These are phyloP conservation scores for Achlya hypogyna DNA, from an alignment of 352 stramenopile genomes.

Conservation along the genomic window DNA sequence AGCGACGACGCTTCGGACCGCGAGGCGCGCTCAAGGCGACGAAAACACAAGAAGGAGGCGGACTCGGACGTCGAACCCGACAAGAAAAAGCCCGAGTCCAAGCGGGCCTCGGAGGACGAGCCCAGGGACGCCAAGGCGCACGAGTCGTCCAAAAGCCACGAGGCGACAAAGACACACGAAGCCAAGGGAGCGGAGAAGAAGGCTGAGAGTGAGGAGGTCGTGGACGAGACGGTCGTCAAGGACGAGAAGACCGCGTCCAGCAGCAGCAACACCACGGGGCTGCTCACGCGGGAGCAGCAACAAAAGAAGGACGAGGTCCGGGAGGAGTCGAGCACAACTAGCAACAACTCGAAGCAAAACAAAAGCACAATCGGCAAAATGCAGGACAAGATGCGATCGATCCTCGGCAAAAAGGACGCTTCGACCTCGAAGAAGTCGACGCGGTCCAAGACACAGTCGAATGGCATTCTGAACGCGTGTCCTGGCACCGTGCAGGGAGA, in stretches of 20 bases:
- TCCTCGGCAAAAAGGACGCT: constrained; percentile 41
- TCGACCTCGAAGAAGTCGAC: constrained; percentile 42
- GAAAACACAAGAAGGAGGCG: constrained; percentile 15
- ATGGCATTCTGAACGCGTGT: constrained; percentile 74
- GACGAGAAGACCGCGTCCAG: constrained; percentile 46
- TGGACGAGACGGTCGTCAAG: constrained; percentile 24
- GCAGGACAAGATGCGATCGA: constrained; percentile 70
- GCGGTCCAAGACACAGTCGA: constrained; percentile 50
- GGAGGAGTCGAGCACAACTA: constrained; percentile 5
- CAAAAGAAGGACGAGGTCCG: constrained; percentile 15
- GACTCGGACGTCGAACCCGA: neutral
- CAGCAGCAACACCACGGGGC: constrained; percentile 8
- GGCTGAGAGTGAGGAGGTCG: constrained; percentile 28
- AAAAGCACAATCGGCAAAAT: constrained; percentile 48
- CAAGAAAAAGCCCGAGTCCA: constrained; percentile 24
- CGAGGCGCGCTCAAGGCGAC: neutral
- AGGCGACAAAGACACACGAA: too few relatives aligned
- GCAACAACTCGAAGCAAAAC: neutral
- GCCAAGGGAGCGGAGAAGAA: too few relatives aligned
- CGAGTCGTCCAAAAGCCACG: constrained; percentile 18
- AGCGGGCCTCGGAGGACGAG: constrained; percentile 17
- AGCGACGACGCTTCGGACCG: constrained; percentile 23
- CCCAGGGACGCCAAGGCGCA: constrained; percentile 20
- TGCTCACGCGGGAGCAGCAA: neutral
- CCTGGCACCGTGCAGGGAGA: constrained; percentile 68